Conservation (phyloP, 2,329 filamentous ascomycete genomes). For the Fusarium protoensiforme region DNA sequence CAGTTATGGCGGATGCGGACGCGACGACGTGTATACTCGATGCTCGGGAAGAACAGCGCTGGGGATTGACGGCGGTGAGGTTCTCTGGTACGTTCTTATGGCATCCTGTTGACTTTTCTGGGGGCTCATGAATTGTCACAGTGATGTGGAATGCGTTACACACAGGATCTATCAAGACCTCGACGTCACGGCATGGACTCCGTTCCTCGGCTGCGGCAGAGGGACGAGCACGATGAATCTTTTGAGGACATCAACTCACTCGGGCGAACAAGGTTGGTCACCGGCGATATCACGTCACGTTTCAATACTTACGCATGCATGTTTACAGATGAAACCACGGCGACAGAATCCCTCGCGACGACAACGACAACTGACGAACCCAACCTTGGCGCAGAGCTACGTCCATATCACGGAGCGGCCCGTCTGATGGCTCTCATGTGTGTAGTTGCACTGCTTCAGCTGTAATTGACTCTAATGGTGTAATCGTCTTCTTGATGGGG, state of each 20-base stretch:
- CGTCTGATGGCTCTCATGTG: background rate
- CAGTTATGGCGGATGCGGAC: background rate
- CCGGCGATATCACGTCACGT: background rate
- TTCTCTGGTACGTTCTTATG: background rate
- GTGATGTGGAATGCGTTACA: background rate
- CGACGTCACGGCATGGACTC: background rate
- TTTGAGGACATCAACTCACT: background rate
- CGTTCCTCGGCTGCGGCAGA: background rate
- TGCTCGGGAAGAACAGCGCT: background rate
- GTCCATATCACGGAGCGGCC: background rate
- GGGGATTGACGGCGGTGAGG: background rate
- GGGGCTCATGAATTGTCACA: background rate
- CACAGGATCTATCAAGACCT: background rate
- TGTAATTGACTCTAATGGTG: background rate
- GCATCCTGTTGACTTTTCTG: background rate
- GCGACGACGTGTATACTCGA: background rate
- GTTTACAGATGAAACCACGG: background rate
- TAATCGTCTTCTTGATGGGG: background rate
- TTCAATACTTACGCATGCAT: background rate
- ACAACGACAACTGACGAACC: background rate
- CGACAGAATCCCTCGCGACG: background rate
- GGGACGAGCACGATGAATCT: background rate
- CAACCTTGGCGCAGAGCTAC: background rate
- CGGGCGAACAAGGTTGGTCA: background rate
- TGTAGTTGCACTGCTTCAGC: background rate